phyloP scores from a whole-genome alignment of 768 basidiomycete genomes.

The Agrocybe pediades region DNA sequence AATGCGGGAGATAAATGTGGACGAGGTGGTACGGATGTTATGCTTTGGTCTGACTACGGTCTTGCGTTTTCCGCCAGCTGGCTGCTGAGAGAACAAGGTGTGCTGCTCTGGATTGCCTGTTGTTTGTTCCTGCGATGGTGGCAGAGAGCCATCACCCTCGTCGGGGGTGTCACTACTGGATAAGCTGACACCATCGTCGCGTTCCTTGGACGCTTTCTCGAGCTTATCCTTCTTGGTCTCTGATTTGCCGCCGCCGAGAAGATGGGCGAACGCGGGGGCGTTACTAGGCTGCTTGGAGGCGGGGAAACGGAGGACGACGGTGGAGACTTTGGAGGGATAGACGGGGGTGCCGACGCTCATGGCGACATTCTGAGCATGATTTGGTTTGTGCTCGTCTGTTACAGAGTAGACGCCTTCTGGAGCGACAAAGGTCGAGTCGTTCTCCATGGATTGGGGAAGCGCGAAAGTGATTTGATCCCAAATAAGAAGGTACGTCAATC shows the following conservation, averaged over 20 bases:
- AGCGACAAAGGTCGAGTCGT: constrained; percentile 82
- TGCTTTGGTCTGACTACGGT: constrained; percentile 76
- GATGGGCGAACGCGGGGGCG: constrained; percentile 65
- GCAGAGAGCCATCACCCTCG: constrained; percentile 45
- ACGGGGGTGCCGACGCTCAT: constrained; percentile 35
- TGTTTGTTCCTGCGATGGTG: constrained; percentile 41
- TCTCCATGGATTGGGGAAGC: constrained; percentile 57
- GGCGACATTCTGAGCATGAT: constrained; percentile 42
- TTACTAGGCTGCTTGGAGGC: constrained; percentile 47
- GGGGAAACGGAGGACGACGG: constrained; percentile 64
- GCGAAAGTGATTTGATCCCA: constrained; percentile 10
- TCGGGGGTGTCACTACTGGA: constrained; percentile 85
- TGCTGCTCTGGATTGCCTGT: constrained; percentile 43
- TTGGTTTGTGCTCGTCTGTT: constrained; percentile 82
- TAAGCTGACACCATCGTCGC: constrained; percentile 68
- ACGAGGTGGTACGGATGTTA: constrained; percentile 87
- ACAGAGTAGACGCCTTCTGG: constrained; percentile 90
- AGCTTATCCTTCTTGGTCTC: constrained; percentile 61
- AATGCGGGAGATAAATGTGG: constrained; percentile 88
- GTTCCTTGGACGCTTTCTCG: constrained; percentile 51
- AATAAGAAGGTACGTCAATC: constrained; percentile 19
- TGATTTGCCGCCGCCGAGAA: constrained; percentile 68
- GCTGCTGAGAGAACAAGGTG: constrained; percentile 59
- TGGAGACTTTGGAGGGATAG: constrained; percentile 66
- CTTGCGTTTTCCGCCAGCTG: constrained; percentile 62